A percentile compares a stretch with the other conserved stretches of the same genome.
Conservation (phyloP, 345 rosid species). For the Ricinus communis region DNA sequence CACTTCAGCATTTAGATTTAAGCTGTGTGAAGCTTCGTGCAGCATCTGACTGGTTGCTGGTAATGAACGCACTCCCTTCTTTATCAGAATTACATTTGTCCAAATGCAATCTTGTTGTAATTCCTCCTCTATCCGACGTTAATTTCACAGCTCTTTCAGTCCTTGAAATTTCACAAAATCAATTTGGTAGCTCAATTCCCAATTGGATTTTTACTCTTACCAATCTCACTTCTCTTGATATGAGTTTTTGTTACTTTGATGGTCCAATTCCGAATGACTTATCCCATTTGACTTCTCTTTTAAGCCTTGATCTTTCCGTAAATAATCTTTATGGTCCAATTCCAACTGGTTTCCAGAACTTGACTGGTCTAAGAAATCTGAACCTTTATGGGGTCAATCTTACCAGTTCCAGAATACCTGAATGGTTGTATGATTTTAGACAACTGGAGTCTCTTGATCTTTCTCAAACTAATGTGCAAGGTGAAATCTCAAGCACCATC, state of each 20-base stretch:
- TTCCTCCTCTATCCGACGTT: not conserved
- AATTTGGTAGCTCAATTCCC: not conserved
- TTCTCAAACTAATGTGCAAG: not conserved
- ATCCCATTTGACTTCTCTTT: slow-evolving; percentile 1
- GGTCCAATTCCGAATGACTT: slow-evolving; percentile 2
- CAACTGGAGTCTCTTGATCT: slow-evolving; percentile 14
- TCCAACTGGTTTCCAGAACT: not conserved
- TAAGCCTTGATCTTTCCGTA: not conserved
- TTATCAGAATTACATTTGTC: slow-evolving; percentile 19
- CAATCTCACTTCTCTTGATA: not conserved
- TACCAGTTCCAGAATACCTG: not conserved
- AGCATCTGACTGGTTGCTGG: slow-evolving; percentile 11
- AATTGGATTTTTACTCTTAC: not conserved
- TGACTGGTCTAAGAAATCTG: not conserved
- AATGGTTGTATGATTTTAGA: not conserved
- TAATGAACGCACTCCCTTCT: slow-evolving; percentile 20
- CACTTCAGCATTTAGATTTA: slow-evolving; percentile 25
- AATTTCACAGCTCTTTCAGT: slow-evolving; percentile 25
- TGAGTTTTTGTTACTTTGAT: not conserved
- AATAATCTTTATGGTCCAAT: slow-evolving; percentile 7
- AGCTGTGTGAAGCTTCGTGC: slow-evolving; percentile 3
- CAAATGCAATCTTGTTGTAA: not conserved
- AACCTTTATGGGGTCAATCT: not conserved
- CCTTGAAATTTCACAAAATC: slow-evolving; percentile 27
- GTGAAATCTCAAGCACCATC: slow-evolving; percentile 8